Evolutionary conservation across 257 asterid species (phyloP), one percentile per base, ranked within the genome.

Genomic region (Salvia hispanica): DNA sequence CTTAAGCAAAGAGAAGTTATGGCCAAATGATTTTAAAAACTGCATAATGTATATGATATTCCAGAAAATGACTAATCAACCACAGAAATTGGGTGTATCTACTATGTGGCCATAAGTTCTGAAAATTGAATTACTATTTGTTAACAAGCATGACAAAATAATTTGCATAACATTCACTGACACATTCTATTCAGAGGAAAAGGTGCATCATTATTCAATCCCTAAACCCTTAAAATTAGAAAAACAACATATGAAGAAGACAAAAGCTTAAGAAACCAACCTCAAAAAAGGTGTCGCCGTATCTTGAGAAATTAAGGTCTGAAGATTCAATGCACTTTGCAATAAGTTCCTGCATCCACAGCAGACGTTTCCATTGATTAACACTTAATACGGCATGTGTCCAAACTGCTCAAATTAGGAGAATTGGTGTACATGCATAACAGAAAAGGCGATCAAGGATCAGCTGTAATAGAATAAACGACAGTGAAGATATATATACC

Each of bases 211-310:
- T 25, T 43, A 39, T 51, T 5, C 61, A 61, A 58, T 58, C 51
- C 16, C 31, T 25, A 25, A 25, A 25, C 3, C 31, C 31, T 25
- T 25, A 25, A 25, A 25, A 1, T 25, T 25, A 25, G 31, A 25
- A 25, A 25, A 25, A 1, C 31, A 25, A 25, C 31, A 2, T 25
- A 25, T 25, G 31, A 25, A 25, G 31, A 25, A 25, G 31, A 25
- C 31, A 25, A 18, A 18, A 25, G 31, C 31, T 25, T 25, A 25
- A 25, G 31, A 25, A 25, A 25, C 2, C 62, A 68, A 76, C 98
- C 96, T 89, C 98, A 16, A 92, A 92, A 74, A 92, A 92, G 61
- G 97, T 92, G 73, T 92, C 98, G 39, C 98, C 97, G 84, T 89
- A 92, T 90, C 98, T 85, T 53, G 95, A 77, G 84, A 88, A 92